Base-by-base conservation (phyloP, 345 rosid species). In the Trapa bicornis region DNA sequence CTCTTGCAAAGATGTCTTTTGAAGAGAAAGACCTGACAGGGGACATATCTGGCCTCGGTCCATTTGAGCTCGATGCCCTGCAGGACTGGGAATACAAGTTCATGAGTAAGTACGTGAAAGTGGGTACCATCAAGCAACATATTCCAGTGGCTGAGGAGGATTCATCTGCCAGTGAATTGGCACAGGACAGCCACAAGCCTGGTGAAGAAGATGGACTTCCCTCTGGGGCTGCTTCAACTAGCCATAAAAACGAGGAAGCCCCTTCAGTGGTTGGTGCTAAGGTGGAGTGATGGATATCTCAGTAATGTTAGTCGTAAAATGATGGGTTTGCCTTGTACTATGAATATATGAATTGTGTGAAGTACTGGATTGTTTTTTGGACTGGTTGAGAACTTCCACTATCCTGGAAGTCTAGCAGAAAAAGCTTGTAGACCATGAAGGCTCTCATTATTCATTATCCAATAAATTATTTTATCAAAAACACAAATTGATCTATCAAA, bases 11-110 rank as follows among this genome's bases (percentile, higher is more conserved):
- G 87, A 95, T 95, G 99, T 95, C 99, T 5, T 95, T 95, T 47
- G 99, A 95, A 66, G 96, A 89, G 0, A 85, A 83, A 70, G 99
- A 95, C 68, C 72, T 95, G 75, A 95, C 97, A 1, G 92, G 92
- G 48, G 99, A 95, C 73, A 81, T 87, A 70, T 87, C 99, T 12
- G 98, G 96, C 66, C 99, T 95, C 50, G 94, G 97, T 66, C 90
- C 98, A 2, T 91, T 81, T 56, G 99, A 95, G 81, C 72, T 95
- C 62, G 99, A 91, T 6, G 92, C 99, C 43, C 81, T 95, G 78
- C 96, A 86, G 71, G 99, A 95, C 73, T 95, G 99, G 99, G 97
- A 95, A 69, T 89, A 83, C 84, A 91, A 95, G 86, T 95, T 95
- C 85, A 91, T 84, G 97, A 84, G 96, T 84, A 95, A 95, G 85